A percentile compares a stretch with the other conserved stretches of the same genome.
phyloP scores from a whole-genome alignment of 805 yeast species.

The Wickerhamiella bombiphila region DNA sequence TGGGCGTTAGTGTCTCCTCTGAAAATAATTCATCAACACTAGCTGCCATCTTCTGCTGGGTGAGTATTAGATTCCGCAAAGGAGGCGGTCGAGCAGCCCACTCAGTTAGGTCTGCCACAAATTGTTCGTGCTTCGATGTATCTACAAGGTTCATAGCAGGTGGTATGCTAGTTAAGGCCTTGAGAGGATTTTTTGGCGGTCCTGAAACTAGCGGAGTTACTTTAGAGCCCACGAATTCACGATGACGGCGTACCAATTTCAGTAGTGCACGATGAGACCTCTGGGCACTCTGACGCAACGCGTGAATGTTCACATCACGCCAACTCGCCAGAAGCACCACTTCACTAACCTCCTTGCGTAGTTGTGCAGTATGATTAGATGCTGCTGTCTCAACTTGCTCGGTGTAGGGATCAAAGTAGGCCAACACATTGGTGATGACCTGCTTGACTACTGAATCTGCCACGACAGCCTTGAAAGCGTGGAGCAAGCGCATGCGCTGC shows the following conservation, averaged over 20 bases:
- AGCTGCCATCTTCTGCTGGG: background rate
- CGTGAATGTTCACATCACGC: conserved; percentile 91
- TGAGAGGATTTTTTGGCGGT: background rate
- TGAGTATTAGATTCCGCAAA: background rate
- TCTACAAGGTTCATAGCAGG: no score
- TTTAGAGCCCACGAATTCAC: conserved; percentile 41
- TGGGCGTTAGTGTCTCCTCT: conserved; percentile 29
- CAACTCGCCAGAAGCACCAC: conserved; percentile 84
- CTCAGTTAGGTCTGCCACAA: background rate
- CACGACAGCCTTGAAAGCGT: conserved; percentile 38
- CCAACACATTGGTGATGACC: conserved; percentile 42
- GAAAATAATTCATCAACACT: conserved; percentile 22
- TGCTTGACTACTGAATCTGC: conserved; percentile 18
- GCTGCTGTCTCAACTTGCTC: conserved; percentile 35
- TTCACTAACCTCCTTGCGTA: conserved; percentile 72
- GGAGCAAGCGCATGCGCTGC: conserved; percentile 43
- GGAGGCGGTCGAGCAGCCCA: background rate
- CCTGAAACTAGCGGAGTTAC: conserved; percentile 14
- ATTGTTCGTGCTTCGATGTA: background rate
- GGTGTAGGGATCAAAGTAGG: conserved; percentile 54
- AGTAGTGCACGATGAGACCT: conserved; percentile 73
- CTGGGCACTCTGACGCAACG: conserved; percentile 85
- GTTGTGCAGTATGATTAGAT: conserved; percentile 31
- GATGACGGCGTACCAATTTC: conserved; percentile 70
- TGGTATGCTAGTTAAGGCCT: background rate